Base-by-base conservation (phyloP, 139 green algal genomes). In the Volvox africanus region DNA sequence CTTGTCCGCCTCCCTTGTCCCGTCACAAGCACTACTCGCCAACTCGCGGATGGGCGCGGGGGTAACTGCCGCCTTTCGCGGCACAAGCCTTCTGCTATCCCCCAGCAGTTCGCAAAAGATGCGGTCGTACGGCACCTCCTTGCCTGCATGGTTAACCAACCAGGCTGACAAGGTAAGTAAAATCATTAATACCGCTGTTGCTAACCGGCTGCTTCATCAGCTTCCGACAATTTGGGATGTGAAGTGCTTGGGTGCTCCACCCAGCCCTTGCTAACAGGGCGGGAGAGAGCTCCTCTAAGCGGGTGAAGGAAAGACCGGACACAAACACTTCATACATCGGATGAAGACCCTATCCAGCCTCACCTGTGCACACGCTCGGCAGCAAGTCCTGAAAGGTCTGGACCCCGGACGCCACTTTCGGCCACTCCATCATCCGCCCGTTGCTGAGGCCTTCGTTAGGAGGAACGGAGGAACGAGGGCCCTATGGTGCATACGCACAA, bases 401-500 rank as follows among this genome's bases (percentile, higher is more conserved):
- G 32, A 94, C 71, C 61, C 93, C 91, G 61, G n/a, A 83, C 26
- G 92, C 37, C 22, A 96, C 93, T 69, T 97, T 96, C 3, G 92
- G 89, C 95, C 94, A 96, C 24, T 92, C 87, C 33, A 89, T 50
- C 36, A 97, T 76, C 44, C 92, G 21, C 2, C 92, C 95, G 87
- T 97, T 97, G 93, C 93, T 96, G 19, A 97, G 37, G 65, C 92
- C 93, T 93, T 55, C 44, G 44, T 9, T 9, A 9, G 44, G 5
- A 9, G 9, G 44, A 55, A 55, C 5, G 44, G 44, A 55, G 44
- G 44, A 55, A 9, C 44, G 5, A 9, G 44, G 44, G 5, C 44
- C 44, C 44, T 9, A 55, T 55, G 44, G 5, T 9, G 44, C 44
- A 55, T 55, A 14, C 5, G 44, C 5, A 55, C 44, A 55, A 55